Conservation (phyloP, 1,139 yeast species). For the Taphrina wiesneri region DNA sequence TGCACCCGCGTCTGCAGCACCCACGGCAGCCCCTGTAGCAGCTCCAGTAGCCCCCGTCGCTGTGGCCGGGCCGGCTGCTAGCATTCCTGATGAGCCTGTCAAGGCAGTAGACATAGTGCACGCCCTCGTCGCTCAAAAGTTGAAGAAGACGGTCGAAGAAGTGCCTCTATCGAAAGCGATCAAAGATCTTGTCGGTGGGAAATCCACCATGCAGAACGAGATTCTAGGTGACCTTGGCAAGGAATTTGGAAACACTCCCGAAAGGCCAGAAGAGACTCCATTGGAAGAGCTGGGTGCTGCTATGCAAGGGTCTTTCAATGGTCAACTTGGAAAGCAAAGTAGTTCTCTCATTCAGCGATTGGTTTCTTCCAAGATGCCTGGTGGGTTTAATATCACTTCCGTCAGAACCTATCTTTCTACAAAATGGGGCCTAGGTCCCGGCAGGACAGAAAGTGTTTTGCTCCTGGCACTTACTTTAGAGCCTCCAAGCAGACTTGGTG, state of each 20-base stretch:
- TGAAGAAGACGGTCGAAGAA: slow-evolving; percentile 84
- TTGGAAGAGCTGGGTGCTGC: slow-evolving; percentile 91
- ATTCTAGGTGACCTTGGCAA: slow-evolving; percentile 97
- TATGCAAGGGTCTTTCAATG: slow-evolving; percentile 86
- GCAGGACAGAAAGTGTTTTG: slow-evolving; percentile 90
- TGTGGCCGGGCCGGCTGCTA: slow-evolving; percentile 73
- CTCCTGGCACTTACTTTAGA: slow-evolving; percentile 81
- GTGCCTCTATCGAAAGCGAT: slow-evolving; percentile 88
- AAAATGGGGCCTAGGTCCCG: slow-evolving; percentile 86
- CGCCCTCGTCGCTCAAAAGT: slow-evolving; percentile 89
- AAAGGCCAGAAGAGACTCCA: slow-evolving; percentile 98
- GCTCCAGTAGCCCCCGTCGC: slow-evolving; percentile 63
- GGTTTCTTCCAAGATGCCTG: slow-evolving; percentile 97
- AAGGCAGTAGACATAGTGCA: slow-evolving; percentile 80
- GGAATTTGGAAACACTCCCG: slow-evolving; percentile 96
- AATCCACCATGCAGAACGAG: slow-evolving; percentile 97
- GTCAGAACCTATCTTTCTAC: slow-evolving; percentile 90
- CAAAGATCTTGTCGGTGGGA: slow-evolving; percentile 96
- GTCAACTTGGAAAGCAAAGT: slow-evolving; percentile 90
- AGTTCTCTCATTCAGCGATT: slow-evolving; percentile 83
- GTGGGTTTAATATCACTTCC: slow-evolving; percentile 89
- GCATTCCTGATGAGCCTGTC: slow-evolving; percentile 85
- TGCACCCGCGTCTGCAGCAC: slow-evolving; percentile 48
- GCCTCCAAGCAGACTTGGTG: slow-evolving; percentile 82
- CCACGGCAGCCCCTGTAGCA: slow-evolving; percentile 49